These are phyloP conservation scores for Didymella lethalis DNA, from an alignment of 2,329 filamentous ascomycete genomes.

Conservation along the genomic window DNA sequence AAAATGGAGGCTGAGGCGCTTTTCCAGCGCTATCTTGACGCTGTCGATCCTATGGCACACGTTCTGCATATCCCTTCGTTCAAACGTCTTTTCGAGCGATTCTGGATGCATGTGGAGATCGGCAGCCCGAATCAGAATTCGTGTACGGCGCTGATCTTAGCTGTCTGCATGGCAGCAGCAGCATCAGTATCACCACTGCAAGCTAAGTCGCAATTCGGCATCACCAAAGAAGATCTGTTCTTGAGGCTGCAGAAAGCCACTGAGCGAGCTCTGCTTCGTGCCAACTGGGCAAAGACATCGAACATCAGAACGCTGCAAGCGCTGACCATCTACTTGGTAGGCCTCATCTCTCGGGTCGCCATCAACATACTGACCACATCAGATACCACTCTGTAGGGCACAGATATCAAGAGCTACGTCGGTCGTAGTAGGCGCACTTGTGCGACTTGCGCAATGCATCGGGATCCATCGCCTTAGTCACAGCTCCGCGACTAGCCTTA, in stretches of 20 bases:
- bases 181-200: constrained; percentile 49
- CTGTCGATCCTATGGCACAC: constrained; percentile 50
- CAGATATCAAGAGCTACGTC: constrained; percentile 51
- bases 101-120: constrained; percentile 50
- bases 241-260: constrained; percentile 49
- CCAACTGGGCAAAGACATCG: constrained; percentile 51
- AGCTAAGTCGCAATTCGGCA: constrained; percentile 51
- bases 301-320: constrained; percentile 50
- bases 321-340: constrained; percentile 49
- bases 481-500: constrained; percentile 46
- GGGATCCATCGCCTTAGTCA: constrained; percentile 49
- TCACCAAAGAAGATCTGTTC: constrained; percentile 49
- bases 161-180: constrained; percentile 50
- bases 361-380: constrained; percentile 17
- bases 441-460: constrained; percentile 50
- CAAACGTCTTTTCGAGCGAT: constrained; percentile 49
- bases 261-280: constrained; percentile 46
- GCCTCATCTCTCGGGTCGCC: background rate
- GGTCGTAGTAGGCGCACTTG: constrained; percentile 49
- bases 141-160: constrained; percentile 47
- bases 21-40: constrained; percentile 46
- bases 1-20: constrained; percentile 48
- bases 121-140: constrained; percentile 48
- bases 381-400: constrained; percentile 50
- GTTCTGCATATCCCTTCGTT: constrained; percentile 50